These are phyloP conservation scores for Vicia sativa DNA, from an alignment of 306 rosid species.

Conservation along the genomic window DNA sequence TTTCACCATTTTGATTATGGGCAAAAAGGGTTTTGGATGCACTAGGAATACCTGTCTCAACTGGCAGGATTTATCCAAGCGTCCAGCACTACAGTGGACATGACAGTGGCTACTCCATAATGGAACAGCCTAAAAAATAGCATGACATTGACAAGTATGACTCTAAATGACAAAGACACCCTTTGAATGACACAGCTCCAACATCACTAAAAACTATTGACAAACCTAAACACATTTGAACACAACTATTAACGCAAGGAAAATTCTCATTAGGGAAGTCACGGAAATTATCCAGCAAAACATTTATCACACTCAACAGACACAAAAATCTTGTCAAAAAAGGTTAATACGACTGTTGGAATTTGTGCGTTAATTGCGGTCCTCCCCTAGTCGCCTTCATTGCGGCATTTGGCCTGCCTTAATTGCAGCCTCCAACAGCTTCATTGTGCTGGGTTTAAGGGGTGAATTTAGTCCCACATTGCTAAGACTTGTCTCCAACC, in stretches of 20 bases:
- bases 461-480: no score
- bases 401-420: no score
- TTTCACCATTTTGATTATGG: background rate
- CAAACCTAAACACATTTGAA: conserved; percentile 6
- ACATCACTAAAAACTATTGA: conserved; percentile 21
- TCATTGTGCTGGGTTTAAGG: no score
- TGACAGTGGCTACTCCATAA: background rate
- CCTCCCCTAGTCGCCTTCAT: no score
- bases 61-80: background rate
- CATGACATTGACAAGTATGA: background rate
- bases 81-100: background rate
- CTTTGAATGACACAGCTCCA: background rate
- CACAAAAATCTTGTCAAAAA: conserved; percentile 8
- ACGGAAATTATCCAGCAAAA: background rate
- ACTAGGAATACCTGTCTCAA: background rate
- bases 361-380: no score
- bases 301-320: conserved; percentile 1
- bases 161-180: conserved; percentile 3
- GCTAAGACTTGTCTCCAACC: no score
- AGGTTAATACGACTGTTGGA: background rate
- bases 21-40: background rate
- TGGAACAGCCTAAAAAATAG: background rate
- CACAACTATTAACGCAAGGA: background rate
- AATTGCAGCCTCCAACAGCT: no score
- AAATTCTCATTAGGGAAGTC: background rate